These are phyloP conservation scores for Candida fluviatilis DNA, from an alignment of 805 yeast genomes.

Conservation along the genomic window DNA sequence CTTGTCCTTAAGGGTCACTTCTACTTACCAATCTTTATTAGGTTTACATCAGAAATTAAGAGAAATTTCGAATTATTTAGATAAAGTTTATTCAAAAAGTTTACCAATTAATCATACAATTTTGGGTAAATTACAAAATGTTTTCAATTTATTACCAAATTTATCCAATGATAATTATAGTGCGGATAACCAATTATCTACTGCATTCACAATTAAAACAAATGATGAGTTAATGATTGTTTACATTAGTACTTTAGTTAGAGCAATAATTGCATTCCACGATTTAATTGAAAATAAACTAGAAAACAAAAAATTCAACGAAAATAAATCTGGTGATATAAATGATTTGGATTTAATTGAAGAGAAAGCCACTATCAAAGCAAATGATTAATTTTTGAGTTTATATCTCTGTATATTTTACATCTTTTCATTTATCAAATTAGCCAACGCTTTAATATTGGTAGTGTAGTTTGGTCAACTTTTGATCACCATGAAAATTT, in stretches of 20 bases:
- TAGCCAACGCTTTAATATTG: too few species aligned
- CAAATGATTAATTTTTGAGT: neutral
- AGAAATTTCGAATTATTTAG: constrained; percentile 75
- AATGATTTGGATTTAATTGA: neutral
- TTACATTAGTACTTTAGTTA: constrained; percentile 81
- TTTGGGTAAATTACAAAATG: constrained; percentile 89
- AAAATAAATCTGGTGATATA: constrained; percentile 16
- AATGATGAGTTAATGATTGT: constrained; percentile 95
- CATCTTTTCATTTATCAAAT: too few species aligned
- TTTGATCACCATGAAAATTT: too few species aligned
- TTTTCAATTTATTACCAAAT: constrained; percentile 89
- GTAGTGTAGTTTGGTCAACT: neutral
- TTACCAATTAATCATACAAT: constrained; percentile 89
- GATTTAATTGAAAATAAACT: constrained; percentile 95
- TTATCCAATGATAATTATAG: constrained; percentile 27
- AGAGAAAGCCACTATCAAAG: neutral
- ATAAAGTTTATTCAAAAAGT: constrained; percentile 62
- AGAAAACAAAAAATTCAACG: constrained; percentile 58
- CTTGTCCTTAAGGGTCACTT: constrained; percentile 79
- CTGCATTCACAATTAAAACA: constrained; percentile 87
- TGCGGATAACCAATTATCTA: constrained; percentile 52
- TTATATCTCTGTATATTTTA: neutral
- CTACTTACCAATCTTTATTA: constrained; percentile 81
- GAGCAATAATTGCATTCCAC: constrained; percentile 95
- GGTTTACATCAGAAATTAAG: constrained; percentile 77